Evolutionary conservation across 345 rosid genomes (phyloP).

Genomic region (Gossypium bickii): DNA sequence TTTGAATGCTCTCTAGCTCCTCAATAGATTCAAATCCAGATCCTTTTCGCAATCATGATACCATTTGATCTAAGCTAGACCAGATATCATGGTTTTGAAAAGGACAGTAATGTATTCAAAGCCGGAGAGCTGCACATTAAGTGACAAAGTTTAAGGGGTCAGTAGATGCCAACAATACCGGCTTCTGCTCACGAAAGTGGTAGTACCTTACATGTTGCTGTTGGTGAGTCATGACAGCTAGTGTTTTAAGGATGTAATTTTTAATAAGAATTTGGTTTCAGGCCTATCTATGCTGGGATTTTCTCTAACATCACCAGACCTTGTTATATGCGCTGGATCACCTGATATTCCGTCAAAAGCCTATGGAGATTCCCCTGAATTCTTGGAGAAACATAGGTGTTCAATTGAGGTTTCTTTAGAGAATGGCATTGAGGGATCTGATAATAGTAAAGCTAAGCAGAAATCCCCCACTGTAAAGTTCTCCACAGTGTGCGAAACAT

Average conservation of each 20-base stretch:
- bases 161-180: too few species aligned
- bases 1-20: too few species aligned
- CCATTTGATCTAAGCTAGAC: too few species aligned
- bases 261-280: constrained; percentile 20
- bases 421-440: constrained; percentile 53
- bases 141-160: too few species aligned
- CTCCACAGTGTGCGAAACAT: constrained; percentile 58
- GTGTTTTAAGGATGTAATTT: background rate
- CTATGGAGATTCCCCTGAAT: constrained; percentile 45
- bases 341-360: constrained; percentile 49
- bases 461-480: constrained; percentile 55
- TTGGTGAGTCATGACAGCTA: background rate
- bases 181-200: too few species aligned
- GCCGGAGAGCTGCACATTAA: too few species aligned
- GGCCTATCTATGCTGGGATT: constrained; percentile 60
- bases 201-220: too few species aligned
- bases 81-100: too few species aligned
- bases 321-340: constrained; percentile 65
- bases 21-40: too few species aligned
- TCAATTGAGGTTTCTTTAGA: constrained; percentile 75
- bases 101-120: too few species aligned
- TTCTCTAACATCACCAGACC: constrained; percentile 65
- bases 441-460: constrained; percentile 17
- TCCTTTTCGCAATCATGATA: too few species aligned
- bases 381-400: constrained; percentile 22